A percentile compares a stretch with the other conserved stretches of the same genome.
Conservation (phyloP, 129 eudicot species). For the Saposhnikovia divaricata region DNA sequence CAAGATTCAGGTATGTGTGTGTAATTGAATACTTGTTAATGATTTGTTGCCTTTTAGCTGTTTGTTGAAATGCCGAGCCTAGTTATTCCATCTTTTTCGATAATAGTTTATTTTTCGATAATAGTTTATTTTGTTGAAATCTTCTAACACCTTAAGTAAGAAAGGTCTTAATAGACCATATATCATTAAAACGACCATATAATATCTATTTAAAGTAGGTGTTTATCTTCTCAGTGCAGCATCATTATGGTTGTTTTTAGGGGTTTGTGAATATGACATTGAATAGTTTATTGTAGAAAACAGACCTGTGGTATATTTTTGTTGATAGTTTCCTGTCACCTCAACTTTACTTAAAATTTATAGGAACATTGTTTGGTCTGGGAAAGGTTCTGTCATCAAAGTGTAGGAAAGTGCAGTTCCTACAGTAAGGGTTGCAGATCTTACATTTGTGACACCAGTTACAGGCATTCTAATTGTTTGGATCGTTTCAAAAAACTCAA, state of each 20-base stretch:
- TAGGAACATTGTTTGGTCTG: background rate
- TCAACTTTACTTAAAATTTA: background rate
- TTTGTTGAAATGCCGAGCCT: no score
- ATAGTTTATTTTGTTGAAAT: no score
- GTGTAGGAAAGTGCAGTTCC: conserved; percentile 58
- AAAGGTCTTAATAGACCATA: background rate
- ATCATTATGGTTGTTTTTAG: background rate
- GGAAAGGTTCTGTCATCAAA: background rate
- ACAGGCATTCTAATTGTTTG: conserved; percentile 87
- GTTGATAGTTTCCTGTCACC: background rate
- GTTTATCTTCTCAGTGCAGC: background rate
- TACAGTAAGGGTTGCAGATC: conserved; percentile 84
- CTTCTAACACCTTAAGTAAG: background rate
- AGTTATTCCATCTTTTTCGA: no score
- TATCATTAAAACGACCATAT: background rate
- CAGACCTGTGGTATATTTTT: background rate
- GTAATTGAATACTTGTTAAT: no score
- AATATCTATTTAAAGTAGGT: background rate
- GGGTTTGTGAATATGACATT: background rate
- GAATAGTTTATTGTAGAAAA: background rate
- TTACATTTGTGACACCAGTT: conserved; percentile 90
- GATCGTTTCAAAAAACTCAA: conserved; percentile 69
- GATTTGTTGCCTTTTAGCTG: no score
- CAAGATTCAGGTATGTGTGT: no score
- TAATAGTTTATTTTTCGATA: no score